A percentile compares a stretch with the other conserved stretches of the same genome.
phyloP scores from a whole-genome alignment of 495 filamentous ascomycete species.

The Tirmania nivea region DNA sequence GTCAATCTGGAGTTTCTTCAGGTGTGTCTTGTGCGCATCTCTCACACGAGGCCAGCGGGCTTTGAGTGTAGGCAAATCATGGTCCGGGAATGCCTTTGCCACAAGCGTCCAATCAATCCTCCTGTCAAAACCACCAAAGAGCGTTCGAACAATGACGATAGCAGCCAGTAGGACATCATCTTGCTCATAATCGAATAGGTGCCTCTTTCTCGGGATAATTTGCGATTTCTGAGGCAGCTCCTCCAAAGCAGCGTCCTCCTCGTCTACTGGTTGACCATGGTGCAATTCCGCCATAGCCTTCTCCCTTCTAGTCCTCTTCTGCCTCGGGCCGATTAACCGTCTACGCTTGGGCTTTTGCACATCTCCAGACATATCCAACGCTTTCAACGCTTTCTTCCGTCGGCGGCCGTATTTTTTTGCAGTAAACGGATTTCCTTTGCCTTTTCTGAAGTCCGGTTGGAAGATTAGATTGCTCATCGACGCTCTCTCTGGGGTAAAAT shows the following conservation, averaged over 20 bases:
- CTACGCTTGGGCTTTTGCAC: background rate
- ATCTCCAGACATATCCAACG: slow-evolving; percentile 5
- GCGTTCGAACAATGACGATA: slow-evolving; percentile 48
- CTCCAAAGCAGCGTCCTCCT: slow-evolving; percentile 12
- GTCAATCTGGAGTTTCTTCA: slow-evolving; percentile 48
- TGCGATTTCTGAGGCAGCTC: slow-evolving; percentile 9
- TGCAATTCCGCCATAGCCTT: slow-evolving; percentile 19
- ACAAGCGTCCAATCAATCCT: slow-evolving; percentile 57
- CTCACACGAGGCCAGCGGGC: slow-evolving; percentile 38
- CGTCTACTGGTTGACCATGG: background rate
- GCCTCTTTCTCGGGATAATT: slow-evolving; percentile 8
- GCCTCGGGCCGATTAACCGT: background rate
- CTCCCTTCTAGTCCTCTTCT: slow-evolving; percentile 6
- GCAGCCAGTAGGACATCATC: slow-evolving; percentile 35
- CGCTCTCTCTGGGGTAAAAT: background rate
- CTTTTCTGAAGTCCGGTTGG: background rate
- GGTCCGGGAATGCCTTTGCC: slow-evolving; percentile 39
- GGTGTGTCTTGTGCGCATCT: slow-evolving; percentile 34
- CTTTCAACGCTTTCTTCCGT: background rate
- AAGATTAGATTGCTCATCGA: background rate
- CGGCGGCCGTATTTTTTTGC: background rate
- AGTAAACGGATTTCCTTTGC: background rate
- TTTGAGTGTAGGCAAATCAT: slow-evolving; percentile 32
- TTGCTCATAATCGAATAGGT: slow-evolving; percentile 18
- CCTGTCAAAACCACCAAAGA: slow-evolving; percentile 50